Conservation (phyloP, 2,329 filamentous ascomycete species). For the Sporothrix inflata region DNA sequence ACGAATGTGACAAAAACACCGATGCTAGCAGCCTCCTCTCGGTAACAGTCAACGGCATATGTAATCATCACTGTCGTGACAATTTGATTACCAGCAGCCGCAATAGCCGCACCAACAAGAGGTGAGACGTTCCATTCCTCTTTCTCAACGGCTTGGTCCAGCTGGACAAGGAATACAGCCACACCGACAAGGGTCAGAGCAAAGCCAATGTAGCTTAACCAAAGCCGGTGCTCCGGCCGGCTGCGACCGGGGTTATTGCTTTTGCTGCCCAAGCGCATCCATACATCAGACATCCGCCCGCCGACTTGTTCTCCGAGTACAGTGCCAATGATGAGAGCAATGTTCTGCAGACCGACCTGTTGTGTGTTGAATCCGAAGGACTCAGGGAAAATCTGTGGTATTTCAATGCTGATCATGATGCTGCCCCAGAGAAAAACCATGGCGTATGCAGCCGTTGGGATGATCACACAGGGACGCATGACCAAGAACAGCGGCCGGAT, state of each 20-base stretch:
- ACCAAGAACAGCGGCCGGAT: conserved; percentile 51
- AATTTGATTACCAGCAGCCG: conserved; percentile 61
- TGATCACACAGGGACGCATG: conserved; percentile 50
- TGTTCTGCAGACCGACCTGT: conserved; percentile 61
- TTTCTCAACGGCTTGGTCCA: not conserved
- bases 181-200: conserved; percentile 55
- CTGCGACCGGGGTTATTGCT: conserved; percentile 40
- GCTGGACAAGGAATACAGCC: conserved; percentile 57
- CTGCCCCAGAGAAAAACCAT: conserved; percentile 61
- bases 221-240: conserved; percentile 57
- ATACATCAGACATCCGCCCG: conserved; percentile 56
- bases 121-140: conserved; percentile 59
- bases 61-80: conserved; percentile 64
- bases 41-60: conserved; percentile 62
- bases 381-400: conserved; percentile 59
- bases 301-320: conserved; percentile 62
- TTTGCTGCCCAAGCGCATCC: conserved; percentile 47
- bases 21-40: conserved; percentile 55
- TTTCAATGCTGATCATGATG: conserved; percentile 60
- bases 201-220: conserved; percentile 59
- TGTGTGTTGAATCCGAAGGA: conserved; percentile 61
- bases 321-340: conserved; percentile 59
- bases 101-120: conserved; percentile 56
- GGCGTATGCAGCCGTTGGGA: conserved; percentile 57
- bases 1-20: conserved; percentile 63